phyloP scores from a whole-genome alignment of 2,329 filamentous ascomycete genomes.

The Colletotrichum sp. region DNA sequence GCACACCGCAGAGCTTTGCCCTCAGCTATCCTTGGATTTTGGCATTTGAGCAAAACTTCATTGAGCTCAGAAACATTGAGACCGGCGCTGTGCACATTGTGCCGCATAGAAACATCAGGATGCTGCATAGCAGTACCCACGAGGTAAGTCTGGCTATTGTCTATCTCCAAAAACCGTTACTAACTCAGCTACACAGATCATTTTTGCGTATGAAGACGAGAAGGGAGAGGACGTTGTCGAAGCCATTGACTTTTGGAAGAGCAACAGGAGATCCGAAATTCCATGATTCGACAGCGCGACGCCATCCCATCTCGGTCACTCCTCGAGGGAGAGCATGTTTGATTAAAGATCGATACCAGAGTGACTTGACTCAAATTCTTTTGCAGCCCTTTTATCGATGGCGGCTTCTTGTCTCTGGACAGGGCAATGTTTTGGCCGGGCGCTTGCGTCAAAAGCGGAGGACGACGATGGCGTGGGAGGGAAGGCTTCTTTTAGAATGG shows the following conservation, averaged over 20 bases:
- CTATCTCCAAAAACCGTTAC: neutral
- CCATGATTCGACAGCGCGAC: slow-evolving; percentile 21
- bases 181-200: slow-evolving; percentile 66
- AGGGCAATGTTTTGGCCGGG: neutral
- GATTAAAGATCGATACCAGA: slow-evolving; percentile 21
- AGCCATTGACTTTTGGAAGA: slow-evolving; percentile 95
- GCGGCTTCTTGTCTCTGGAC: neutral
- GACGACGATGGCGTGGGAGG: neutral
- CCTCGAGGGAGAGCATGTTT: slow-evolving; percentile 12
- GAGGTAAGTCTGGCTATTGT: slow-evolving; percentile 68
- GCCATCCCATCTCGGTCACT: slow-evolving; percentile 18
- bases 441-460: neutral
- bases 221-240: slow-evolving; percentile 91
- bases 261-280: slow-evolving; percentile 55
- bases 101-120: slow-evolving; percentile 94
- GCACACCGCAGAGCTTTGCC: slow-evolving; percentile 88
- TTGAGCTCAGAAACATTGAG: slow-evolving; percentile 95
- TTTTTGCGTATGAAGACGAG: slow-evolving; percentile 98
- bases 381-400: neutral
- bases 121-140: slow-evolving; percentile 95
- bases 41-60: slow-evolving; percentile 96
- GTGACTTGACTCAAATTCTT: slow-evolving; percentile 14
- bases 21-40: slow-evolving; percentile 97
- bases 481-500: neutral
- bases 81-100: slow-evolving; percentile 95